These are phyloP conservation scores for Triticum monococcum DNA, from an alignment of 176 grass and related monocot genomes.

Conservation along the genomic window DNA sequence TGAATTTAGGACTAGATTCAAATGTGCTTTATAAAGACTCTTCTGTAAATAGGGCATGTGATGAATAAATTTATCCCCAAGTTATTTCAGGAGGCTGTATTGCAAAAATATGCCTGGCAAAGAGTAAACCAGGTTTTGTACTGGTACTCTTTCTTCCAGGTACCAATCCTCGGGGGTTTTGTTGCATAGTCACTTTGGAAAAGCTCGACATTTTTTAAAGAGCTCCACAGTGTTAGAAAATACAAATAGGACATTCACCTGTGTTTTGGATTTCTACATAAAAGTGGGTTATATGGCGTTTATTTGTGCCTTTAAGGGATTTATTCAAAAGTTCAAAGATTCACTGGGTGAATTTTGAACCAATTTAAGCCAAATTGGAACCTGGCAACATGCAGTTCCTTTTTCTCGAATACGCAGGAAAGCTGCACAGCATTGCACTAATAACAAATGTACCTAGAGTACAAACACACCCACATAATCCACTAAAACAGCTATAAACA, in stretches of 20 bases:
- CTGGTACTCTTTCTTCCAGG: not conserved
- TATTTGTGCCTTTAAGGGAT: not conserved
- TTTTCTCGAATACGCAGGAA: too few relatives aligned
- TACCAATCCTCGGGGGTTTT: not conserved
- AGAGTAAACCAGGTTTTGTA: not conserved
- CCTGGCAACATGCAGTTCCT: too few relatives aligned
- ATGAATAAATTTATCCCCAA: not conserved
- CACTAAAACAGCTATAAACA: too few relatives aligned
- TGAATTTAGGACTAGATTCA: not conserved
- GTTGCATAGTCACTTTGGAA: not conserved
- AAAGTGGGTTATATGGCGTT: not conserved
- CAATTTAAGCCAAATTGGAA: not conserved
- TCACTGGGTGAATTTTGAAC: not conserved
- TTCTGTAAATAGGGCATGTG: not conserved
- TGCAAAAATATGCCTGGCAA: not conserved
- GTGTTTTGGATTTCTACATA: not conserved
- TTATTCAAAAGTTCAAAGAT: not conserved
- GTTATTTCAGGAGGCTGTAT: not conserved
- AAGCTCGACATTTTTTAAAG: too few relatives aligned
- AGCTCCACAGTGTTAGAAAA: not conserved
- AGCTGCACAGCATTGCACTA: too few relatives aligned
- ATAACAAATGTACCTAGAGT: too few relatives aligned
- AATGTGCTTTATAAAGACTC: not conserved
- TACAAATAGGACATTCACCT: not conserved
- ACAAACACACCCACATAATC: too few relatives aligned